Base-by-base conservation (phyloP, 148 eudicot genomes). In the Chenopodium berlandieri region DNA sequence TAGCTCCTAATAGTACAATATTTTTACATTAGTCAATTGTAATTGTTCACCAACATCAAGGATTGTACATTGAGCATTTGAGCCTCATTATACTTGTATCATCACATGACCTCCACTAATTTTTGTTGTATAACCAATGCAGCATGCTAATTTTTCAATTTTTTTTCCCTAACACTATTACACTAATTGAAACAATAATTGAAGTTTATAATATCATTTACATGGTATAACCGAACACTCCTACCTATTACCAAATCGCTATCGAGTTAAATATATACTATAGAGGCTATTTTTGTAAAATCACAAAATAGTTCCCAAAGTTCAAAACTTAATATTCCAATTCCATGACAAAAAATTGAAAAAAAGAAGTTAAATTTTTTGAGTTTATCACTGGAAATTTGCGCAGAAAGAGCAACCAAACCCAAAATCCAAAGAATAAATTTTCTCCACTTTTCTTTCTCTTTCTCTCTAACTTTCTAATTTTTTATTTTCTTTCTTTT, bases 241-340 rank as follows among this genome's bases (percentile, higher is more conserved):
- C 44, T 4, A 0, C 5, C 4, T 0, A 44, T 58, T 31, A 60
- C 2, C 67, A 58, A 31, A 82, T 54, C 70, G 66, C 78, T 52
- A 34, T 83, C 82, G 82, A 83, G 63, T 83, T 83, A 79, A 75
- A 75, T 79, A 37, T 9, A 12, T 4, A 9, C 20, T 9, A 68
- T 44, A 75, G 62, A 79, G 85, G 79, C 22, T 58, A 58, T 4
- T 74, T n/a, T 8, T 27, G 82, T 83, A 79, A 83, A 50, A 11
- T 50, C 54, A 2, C 2, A 48, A 48, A 48, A 64, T 12, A 20
- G 14, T 0, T 19, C 63, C 13, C 19, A 50, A 22, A 78, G 12
- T 44, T 32, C 79, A n/a, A 65, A 31, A 14, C 8, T n/a, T 63
- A 32, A 77, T 13, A 6, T 69, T 69, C 62, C 7, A 17, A 6